These are phyloP conservation scores for Rutstroemia sp. DNA, from an alignment of 2,329 filamentous ascomycete species.

Conservation along the genomic window DNA sequence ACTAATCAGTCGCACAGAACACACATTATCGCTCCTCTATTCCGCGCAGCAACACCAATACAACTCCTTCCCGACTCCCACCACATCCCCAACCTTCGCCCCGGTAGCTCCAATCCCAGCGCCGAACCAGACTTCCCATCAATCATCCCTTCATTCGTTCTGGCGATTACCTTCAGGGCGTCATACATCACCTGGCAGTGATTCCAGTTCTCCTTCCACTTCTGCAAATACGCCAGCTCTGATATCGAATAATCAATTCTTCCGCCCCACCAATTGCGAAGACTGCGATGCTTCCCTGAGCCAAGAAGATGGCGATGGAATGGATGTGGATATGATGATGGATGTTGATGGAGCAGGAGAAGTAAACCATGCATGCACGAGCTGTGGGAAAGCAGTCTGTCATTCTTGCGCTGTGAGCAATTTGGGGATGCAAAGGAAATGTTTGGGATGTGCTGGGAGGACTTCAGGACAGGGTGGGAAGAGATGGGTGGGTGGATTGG, in stretches of 20 bases:
- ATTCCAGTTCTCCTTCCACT: conserved; percentile 18
- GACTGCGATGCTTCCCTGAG: conserved; percentile 40
- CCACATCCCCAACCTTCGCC: conserved; percentile 16
- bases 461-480: conserved; percentile 6
- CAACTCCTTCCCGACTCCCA: conserved; percentile 10
- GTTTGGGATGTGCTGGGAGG: conserved; percentile 41
- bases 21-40: conserved; percentile 51
- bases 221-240: conserved; percentile 1
- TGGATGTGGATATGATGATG: conserved; percentile 36
- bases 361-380: conserved; percentile 35
- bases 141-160: conserved; percentile 52
- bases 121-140: conserved; percentile 26
- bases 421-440: conserved; percentile 45
- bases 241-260: conserved; percentile 14
- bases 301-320: conserved; percentile 25
- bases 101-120: conserved; percentile 12
- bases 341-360: conserved; percentile 30
- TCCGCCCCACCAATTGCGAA: conserved; percentile 39
- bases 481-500: conserved; percentile 18
- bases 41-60: conserved; percentile 40
- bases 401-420: conserved; percentile 53
- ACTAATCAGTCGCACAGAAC: conserved; percentile 27
- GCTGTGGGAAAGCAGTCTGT: conserved; percentile 49
- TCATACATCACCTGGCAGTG: conserved; percentile 29
- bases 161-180: conserved; percentile 42